These are phyloP conservation scores for Amanita pallidorosea DNA, from an alignment of 768 basidiomycete species.

Conservation along the genomic window DNA sequence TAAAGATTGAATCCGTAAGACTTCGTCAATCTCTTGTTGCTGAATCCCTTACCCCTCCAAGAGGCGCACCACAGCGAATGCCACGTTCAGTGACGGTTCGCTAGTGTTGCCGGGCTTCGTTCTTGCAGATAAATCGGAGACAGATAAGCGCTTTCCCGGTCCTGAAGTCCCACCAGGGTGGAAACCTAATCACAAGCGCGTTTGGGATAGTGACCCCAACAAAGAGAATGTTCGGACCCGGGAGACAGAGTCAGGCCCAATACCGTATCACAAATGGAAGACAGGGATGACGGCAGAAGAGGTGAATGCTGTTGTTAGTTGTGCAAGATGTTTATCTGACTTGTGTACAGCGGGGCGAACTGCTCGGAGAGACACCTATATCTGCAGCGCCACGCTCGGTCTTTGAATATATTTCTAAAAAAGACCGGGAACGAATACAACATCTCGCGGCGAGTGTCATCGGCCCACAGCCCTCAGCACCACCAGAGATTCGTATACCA, in stretches of 20 bases:
- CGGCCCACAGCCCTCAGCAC: slow-evolving; percentile 11
- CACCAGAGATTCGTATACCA: slow-evolving; percentile 31
- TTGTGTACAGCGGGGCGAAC: slow-evolving; percentile 55
- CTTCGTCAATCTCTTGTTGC: background rate
- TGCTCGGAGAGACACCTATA: slow-evolving; percentile 75
- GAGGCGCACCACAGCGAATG: slow-evolving; percentile 19
- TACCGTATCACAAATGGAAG: slow-evolving; percentile 42
- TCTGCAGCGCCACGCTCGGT: slow-evolving; percentile 68
- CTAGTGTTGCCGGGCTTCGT: slow-evolving; percentile 69
- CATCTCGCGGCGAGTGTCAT: slow-evolving; percentile 32
- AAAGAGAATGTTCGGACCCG: slow-evolving; percentile 34
- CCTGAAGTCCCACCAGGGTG: slow-evolving; percentile 78
- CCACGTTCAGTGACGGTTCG: slow-evolving; percentile 64
- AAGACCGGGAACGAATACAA: slow-evolving; percentile 79
- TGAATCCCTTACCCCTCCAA: slow-evolving; percentile 16
- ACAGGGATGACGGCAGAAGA: slow-evolving; percentile 56
- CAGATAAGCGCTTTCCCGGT: slow-evolving; percentile 69
- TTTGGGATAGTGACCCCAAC: slow-evolving; percentile 46
- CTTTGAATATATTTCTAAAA: slow-evolving; percentile 90
- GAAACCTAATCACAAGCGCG: slow-evolving; percentile 72
- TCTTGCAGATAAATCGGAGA: slow-evolving; percentile 31
- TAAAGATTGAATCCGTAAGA: slow-evolving; percentile 6
- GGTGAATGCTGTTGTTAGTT: slow-evolving; percentile 29
- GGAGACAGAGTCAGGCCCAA: slow-evolving; percentile 11
- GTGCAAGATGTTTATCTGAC: slow-evolving; percentile 3